Evolutionary conservation across 345 rosid species (phyloP), one percentile per base, ranked within the genome.

Genomic region (Citrus glauca): DNA sequence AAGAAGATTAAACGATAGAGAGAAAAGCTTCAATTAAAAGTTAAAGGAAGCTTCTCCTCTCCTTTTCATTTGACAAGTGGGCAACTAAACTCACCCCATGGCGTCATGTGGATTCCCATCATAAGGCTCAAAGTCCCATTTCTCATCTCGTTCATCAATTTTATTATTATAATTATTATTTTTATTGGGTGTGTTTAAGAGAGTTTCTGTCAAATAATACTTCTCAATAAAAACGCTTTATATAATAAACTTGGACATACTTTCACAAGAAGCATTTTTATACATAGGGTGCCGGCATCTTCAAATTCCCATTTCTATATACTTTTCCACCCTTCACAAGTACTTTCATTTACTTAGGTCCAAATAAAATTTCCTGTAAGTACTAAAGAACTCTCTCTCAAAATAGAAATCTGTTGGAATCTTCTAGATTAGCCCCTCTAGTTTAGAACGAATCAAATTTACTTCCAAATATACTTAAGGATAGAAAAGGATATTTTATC

Each of bases 81-180:
- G 48, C 35, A 16, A 72, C 62, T 48, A 62, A 81, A 33, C 62
- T 72, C 77, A 25, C 37, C 28, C 38, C 48, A 72, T 60, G 67
- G 24, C 64, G 37, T 71, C 78, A 62, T 7, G 13, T 71, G 57
- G 87, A 85, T 82, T 80, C 87, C 42, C 25, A 30, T 30, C 66
- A 35, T 65, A 71, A 61, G 4, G 66, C 77, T n/a, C 24, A 32
- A 71, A 81, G 10, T 57, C 42, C 2, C 74, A 25, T 72, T 72
- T 55, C 20, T 72, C 37, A 33, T n/a, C 1, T 30, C 7, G 2
- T 32, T 30, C 33, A 2, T 16, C 1, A 65, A 17, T 33, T 61
- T 64, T 7, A 6, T 64, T 30, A 6, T 2, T 4, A 9, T 1
- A 0, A 30, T 62, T 5, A 6, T 63, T 1, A 2, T 62, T 35